Conservation (phyloP, 345 rosid species). For the Euphorbia pulcherrima region DNA sequence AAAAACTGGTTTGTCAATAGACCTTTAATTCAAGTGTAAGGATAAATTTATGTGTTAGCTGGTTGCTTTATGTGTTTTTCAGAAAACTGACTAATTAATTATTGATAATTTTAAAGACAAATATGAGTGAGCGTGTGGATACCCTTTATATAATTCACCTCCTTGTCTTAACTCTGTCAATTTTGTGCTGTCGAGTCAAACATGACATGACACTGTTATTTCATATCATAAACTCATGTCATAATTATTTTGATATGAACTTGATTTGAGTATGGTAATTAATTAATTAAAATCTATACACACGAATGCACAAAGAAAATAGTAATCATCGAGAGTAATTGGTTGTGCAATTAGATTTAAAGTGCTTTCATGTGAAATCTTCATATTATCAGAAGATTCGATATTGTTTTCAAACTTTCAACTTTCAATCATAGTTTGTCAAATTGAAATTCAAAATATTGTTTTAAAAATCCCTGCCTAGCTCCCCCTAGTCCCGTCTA, state of each 20-base stretch:
- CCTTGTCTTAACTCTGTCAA: background rate
- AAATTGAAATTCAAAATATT: no score
- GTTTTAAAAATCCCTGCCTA: no score
- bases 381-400: background rate
- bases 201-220: background rate
- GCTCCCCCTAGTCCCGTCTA: no score
- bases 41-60: background rate
- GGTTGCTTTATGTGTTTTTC: background rate
- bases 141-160: background rate
- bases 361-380: constrained; percentile 1
- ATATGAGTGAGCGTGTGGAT: background rate
- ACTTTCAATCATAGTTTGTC: no score
- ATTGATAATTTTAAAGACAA: no score
- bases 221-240: background rate
- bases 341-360: background rate
- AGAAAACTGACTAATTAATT: background rate
- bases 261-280: background rate
- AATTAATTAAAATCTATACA: background rate
- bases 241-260: background rate
- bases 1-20: background rate
- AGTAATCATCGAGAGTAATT: background rate
- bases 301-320: background rate
- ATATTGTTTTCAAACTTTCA: no score
- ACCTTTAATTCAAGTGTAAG: background rate
- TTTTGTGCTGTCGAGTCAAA: constrained; percentile 4